Percentiles rank a stretch among this genome's conserved stretches.
Evolutionary conservation across 164 flowering plant genomes (phyloP).

Genomic region (Chimonanthus salicifolius): DNA sequence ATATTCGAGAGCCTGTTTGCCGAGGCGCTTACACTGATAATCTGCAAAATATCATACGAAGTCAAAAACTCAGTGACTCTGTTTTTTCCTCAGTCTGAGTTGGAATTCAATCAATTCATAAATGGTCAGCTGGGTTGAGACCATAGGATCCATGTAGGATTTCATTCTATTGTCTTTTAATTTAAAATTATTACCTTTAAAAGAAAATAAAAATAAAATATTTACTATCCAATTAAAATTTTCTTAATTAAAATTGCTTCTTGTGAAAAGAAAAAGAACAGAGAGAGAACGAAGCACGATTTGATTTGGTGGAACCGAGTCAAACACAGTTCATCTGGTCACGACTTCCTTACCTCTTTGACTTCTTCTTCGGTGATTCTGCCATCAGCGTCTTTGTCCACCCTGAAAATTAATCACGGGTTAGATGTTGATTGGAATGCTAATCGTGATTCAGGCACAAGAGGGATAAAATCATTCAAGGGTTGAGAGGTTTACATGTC

Average conservation of each 20-base stretch:
- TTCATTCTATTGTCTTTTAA: too few species aligned
- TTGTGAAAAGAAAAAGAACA: too few species aligned
- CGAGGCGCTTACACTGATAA: constrained; percentile 47
- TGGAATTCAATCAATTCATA: not conserved
- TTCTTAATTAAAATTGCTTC: too few species aligned
- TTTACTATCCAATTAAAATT: not conserved
- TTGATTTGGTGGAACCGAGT: not conserved
- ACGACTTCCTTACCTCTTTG: constrained; percentile 44
- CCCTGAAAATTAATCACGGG: constrained; percentile 38
- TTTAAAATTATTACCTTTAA: too few species aligned
- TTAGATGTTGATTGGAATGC: not conserved
- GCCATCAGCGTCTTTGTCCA: constrained; percentile 84
- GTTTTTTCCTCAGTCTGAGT: constrained; percentile 1
- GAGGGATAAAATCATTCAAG: too few species aligned
- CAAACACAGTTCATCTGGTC: not conserved
- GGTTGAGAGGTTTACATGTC: constrained; percentile 38
- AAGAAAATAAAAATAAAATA: not conserved
- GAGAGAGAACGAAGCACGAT: not conserved
- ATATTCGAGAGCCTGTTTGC: constrained; percentile 46
- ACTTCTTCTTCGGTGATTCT: constrained; percentile 72
- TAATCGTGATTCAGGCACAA: not conserved
- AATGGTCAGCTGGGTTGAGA: not conserved
- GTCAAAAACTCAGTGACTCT: not conserved
- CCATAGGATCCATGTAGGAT: not conserved
- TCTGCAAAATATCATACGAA: constrained; percentile 16